These are phyloP conservation scores for Fragilaria crotonensis DNA, from an alignment of 108 stramenopile species.

Conservation along the genomic window DNA sequence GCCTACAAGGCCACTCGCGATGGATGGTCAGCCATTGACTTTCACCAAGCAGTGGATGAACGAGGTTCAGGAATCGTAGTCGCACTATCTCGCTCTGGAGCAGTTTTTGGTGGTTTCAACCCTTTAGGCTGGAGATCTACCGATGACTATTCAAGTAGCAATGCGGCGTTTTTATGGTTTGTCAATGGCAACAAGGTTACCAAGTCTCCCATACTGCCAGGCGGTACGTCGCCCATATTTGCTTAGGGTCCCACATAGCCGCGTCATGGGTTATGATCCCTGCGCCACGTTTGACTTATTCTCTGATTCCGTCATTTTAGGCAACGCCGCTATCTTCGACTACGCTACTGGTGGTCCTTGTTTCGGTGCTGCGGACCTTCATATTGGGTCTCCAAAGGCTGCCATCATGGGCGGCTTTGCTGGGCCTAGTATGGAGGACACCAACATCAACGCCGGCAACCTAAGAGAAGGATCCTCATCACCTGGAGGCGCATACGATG, in stretches of 20 bases:
- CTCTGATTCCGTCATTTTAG: constrained; percentile 5
- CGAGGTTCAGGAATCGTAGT: constrained; percentile 70
- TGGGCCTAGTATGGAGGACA: constrained; percentile 71
- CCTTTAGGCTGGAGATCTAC: constrained; percentile 68
- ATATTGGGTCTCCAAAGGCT: constrained; percentile 58
- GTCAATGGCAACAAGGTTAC: constrained; percentile 19
- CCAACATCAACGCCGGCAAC: constrained; percentile 42
- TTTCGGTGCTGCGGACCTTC: constrained; percentile 69
- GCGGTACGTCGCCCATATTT: constrained; percentile 11
- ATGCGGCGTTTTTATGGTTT: constrained; percentile 71
- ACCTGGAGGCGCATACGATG: constrained; percentile 52
- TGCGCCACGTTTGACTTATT: not conserved
- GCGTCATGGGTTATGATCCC: not conserved
- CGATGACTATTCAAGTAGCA: constrained; percentile 63
- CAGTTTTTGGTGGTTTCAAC: constrained; percentile 67
- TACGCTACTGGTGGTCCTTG: constrained; percentile 70
- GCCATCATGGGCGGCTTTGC: constrained; percentile 81
- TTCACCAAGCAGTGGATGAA: constrained; percentile 61
- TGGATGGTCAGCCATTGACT: constrained; percentile 71
- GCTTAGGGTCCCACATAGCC: not conserved
- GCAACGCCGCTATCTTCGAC: constrained; percentile 74
- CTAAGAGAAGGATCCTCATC: constrained; percentile 39
- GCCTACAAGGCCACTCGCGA: constrained; percentile 58
- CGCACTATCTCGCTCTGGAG: constrained; percentile 33
- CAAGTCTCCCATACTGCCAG: constrained; percentile 42